phyloP scores from a whole-genome alignment of 2,329 filamentous ascomycete species.

The Pseudogymnoascus sp. region DNA sequence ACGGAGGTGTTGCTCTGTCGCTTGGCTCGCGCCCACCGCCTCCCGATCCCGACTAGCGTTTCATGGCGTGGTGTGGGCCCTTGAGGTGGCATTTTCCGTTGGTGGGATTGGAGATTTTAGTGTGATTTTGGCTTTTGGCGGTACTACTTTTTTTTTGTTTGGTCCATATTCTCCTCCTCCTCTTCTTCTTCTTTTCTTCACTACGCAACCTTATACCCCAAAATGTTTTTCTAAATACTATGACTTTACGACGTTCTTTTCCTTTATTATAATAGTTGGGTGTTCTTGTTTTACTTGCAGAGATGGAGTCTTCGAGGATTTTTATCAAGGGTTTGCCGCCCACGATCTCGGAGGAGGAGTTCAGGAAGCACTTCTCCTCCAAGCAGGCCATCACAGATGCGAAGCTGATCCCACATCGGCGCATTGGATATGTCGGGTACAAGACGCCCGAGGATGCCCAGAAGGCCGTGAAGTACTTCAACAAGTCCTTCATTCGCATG shows the following conservation, averaged over 20 bases:
- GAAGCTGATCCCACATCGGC: slow-evolving; percentile 79
- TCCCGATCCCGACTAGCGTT: slow-evolving; percentile 6
- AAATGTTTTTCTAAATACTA: neutral
- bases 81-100: slow-evolving; percentile 4
- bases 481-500: slow-evolving; percentile 91
- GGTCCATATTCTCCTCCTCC: neutral
- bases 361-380: slow-evolving; percentile 78
- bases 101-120: slow-evolving; percentile 6
- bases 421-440: slow-evolving; percentile 95
- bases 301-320: slow-evolving; percentile 50
- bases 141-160: neutral
- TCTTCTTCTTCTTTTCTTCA: neutral
- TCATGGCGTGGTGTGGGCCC: neutral
- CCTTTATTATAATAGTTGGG: neutral
- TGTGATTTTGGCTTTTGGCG: neutral
- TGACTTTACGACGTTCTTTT: slow-evolving; percentile 8
- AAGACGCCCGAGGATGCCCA: slow-evolving; percentile 72
- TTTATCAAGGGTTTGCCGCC: slow-evolving; percentile 82
- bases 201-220: neutral
- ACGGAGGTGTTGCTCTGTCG: slow-evolving; percentile 4
- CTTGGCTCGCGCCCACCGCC: slow-evolving; percentile 4
- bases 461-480: slow-evolving; percentile 87
- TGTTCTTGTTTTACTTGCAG: slow-evolving; percentile 3
- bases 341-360: slow-evolving; percentile 73
- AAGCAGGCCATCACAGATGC: slow-evolving; percentile 78